Evolutionary conservation across 1,284 basidiomycete genomes (phyloP).

Genomic region (Puccinia novopanici): DNA sequence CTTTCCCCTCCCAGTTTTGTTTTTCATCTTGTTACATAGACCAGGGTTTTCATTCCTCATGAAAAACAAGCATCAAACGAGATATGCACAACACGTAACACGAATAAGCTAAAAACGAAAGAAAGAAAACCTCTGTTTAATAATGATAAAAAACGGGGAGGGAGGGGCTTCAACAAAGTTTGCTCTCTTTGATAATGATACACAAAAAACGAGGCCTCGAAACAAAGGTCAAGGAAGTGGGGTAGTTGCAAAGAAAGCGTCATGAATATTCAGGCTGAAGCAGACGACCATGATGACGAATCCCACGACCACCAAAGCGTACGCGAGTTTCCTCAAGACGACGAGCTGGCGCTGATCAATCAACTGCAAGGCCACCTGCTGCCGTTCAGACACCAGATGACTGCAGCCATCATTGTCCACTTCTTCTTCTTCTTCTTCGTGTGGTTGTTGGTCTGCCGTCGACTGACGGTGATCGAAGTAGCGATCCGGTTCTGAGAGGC

Average conservation of each 20-base stretch:
- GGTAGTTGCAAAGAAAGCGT: slow-evolving; percentile 10
- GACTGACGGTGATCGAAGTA: not conserved
- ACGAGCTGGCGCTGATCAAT: slow-evolving; percentile 33
- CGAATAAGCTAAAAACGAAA: too few relatives aligned
- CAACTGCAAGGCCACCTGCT: not conserved
- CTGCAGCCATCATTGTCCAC: not conserved
- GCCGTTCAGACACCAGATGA: not conserved
- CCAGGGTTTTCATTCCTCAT: too few relatives aligned
- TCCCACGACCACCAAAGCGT: slow-evolving; percentile 75
- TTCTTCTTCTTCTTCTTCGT: not conserved
- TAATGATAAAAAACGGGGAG: not conserved
- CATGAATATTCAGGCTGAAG: slow-evolving; percentile 53
- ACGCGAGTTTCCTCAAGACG: slow-evolving; percentile 66
- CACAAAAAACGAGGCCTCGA: not conserved
- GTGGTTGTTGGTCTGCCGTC: too few relatives aligned
- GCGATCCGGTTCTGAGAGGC: not conserved
- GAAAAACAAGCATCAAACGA: too few relatives aligned
- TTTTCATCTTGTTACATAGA: too few relatives aligned
- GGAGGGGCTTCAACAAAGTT: not conserved
- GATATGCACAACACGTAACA: too few relatives aligned
- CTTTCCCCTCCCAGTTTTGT: too few relatives aligned
- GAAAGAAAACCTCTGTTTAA: too few relatives aligned
- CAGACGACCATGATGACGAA: slow-evolving; percentile 81
- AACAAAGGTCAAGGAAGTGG: not conserved
- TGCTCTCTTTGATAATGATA: not conserved